These are phyloP conservation scores for Cytospora schulzeri DNA, from an alignment of 2,329 filamentous ascomycete genomes.

Conservation along the genomic window DNA sequence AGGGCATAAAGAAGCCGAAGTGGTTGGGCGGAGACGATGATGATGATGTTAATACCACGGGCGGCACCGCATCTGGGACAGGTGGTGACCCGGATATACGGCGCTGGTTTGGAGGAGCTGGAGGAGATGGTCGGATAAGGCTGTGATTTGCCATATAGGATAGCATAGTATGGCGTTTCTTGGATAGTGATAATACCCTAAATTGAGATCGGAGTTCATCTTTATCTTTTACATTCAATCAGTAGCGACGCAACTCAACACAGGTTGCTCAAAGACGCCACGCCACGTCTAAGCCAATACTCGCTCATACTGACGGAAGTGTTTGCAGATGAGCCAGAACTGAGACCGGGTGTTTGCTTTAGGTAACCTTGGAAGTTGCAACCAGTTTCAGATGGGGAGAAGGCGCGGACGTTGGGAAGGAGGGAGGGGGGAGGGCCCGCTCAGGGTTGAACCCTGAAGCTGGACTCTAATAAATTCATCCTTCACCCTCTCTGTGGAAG, in stretches of 20 bases:
- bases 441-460: neutral
- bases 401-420: too few relatives aligned
- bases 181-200: slow-evolving; percentile 18
- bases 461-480: neutral
- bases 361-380: neutral
- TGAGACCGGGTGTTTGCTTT: neutral
- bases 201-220: neutral
- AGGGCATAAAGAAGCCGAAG: slow-evolving; percentile 63
- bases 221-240: neutral
- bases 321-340: neutral
- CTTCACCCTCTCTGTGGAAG: neutral
- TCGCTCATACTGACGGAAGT: neutral
- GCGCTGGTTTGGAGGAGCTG: slow-evolving; percentile 59
- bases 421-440: too few relatives aligned
- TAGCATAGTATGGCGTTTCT: slow-evolving; percentile 14
- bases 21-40: slow-evolving; percentile 73
- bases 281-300: neutral
- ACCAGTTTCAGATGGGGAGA: neutral
- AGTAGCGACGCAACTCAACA: too few relatives aligned
- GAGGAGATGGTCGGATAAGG: slow-evolving; percentile 40
- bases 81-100: slow-evolving; percentile 48
- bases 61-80: slow-evolving; percentile 32
- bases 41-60: slow-evolving; percentile 28
- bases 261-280: neutral
- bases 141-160: slow-evolving; percentile 29